Conservation (phyloP, 768 basidiomycete species). For the Xerocomus brunneocitrinus region DNA sequence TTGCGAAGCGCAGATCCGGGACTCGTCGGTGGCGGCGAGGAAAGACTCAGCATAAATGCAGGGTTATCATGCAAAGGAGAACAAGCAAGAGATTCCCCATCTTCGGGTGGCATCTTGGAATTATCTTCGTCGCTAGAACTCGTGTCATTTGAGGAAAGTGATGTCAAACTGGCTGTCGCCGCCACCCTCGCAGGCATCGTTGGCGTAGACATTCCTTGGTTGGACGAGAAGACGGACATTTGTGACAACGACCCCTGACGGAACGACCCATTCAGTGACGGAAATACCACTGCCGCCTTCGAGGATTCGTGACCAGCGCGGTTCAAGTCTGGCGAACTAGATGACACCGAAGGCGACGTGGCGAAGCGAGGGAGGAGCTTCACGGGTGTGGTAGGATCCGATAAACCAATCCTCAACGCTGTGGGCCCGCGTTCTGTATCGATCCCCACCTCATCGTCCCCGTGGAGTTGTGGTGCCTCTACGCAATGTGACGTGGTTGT, state of each 20-base stretch:
- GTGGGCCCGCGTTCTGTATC: neutral
- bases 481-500: slow-evolving; percentile 2
- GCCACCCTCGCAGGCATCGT: slow-evolving; percentile 9
- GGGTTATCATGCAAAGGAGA: slow-evolving; percentile 1
- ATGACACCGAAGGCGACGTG: neutral
- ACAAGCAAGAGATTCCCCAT: neutral
- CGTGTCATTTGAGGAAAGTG: neutral
- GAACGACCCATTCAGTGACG: slow-evolving; percentile 24
- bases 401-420: slow-evolving; percentile 2
- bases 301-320: slow-evolving; percentile 8
- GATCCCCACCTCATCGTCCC: slow-evolving; percentile 16
- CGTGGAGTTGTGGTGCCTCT: slow-evolving; percentile 6
- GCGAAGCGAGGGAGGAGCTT: slow-evolving; percentile 13
- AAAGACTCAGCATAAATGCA: slow-evolving; percentile 5
- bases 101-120: too few relatives aligned
- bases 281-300: slow-evolving; percentile 16
- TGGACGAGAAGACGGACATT: neutral
- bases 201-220: slow-evolving; percentile 6
- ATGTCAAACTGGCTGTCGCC: neutral
- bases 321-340: neutral
- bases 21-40: slow-evolving; percentile 10
- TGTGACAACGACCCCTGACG: slow-evolving; percentile 8
- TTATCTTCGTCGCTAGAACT: neutral
- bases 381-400: slow-evolving; percentile 15
- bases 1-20: slow-evolving; percentile 13